Conservation (phyloP, 2,329 filamentous ascomycete genomes). For the Scytalidium lignicola region DNA sequence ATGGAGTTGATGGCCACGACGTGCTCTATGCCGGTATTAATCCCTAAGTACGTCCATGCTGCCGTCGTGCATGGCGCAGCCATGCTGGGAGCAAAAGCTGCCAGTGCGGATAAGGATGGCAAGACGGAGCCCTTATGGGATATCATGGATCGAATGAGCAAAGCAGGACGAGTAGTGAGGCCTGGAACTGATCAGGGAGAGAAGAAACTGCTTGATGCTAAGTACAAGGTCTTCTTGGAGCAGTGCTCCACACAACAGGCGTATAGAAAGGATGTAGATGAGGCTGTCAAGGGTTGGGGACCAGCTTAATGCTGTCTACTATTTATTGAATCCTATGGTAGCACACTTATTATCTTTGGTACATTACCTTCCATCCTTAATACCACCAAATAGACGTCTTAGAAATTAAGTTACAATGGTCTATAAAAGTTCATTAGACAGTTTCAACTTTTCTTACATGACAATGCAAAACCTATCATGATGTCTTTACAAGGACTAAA, state of each 20-base stretch:
- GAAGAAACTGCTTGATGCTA: constrained; percentile 75
- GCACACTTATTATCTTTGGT: not conserved
- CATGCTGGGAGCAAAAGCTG: constrained; percentile 97
- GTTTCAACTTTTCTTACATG: too few relatives aligned
- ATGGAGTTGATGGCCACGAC: constrained; percentile 89
- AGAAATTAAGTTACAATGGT: too few relatives aligned
- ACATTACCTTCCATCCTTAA: too few relatives aligned
- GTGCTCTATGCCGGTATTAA: constrained; percentile 87
- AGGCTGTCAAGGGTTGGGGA: constrained; percentile 41
- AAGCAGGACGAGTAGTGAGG: constrained; percentile 78
- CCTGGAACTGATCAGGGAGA: constrained; percentile 68
- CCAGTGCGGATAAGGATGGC: constrained; percentile 70
- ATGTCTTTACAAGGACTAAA: too few relatives aligned
- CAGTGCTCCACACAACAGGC: constrained; percentile 81
- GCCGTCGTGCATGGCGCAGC: constrained; percentile 97
- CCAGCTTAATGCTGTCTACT: not conserved
- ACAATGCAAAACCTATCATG: too few relatives aligned
- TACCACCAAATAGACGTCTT: too few relatives aligned
- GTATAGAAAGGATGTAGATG: constrained; percentile 76
- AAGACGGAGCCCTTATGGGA: constrained; percentile 85
- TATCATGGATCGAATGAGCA: constrained; percentile 98
- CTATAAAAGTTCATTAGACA: too few relatives aligned
- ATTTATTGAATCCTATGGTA: not conserved
- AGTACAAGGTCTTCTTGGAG: constrained; percentile 95
- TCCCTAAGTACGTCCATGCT: constrained; percentile 89